phyloP scores from a whole-genome alignment of 2,329 filamentous ascomycete genomes.

The Penicillium sp. region DNA sequence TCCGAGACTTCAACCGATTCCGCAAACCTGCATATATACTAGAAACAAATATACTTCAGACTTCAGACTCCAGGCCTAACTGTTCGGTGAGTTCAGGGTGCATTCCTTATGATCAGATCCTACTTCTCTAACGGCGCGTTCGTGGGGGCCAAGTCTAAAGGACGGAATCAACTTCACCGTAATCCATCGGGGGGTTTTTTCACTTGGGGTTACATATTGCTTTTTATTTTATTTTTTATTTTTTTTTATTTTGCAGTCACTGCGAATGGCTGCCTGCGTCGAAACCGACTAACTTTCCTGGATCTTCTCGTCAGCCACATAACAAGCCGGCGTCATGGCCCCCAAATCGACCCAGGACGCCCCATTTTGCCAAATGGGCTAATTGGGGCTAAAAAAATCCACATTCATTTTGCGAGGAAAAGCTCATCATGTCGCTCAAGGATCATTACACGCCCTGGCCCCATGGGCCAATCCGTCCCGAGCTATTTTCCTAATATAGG shows the following conservation, averaged over 20 bases:
- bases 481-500: constrained; percentile 13
- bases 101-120: constrained; percentile 3
- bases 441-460: constrained; percentile 23
- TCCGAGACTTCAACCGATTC: neutral
- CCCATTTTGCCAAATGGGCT: constrained; percentile 9
- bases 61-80: neutral
- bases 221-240: constrained; percentile 1
- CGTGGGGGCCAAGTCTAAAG: constrained; percentile 17
- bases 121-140: constrained; percentile 16
- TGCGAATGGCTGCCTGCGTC: constrained; percentile 3
- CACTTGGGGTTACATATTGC: neutral
- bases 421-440: constrained; percentile 16
- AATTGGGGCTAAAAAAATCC: constrained; percentile 21
- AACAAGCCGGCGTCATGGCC: constrained; percentile 19
- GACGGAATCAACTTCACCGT: neutral
- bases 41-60: neutral
- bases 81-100: neutral
- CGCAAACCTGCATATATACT: neutral
- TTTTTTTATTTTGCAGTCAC: neutral
- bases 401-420: constrained; percentile 10
- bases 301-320: constrained; percentile 8
- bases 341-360: constrained; percentile 16
- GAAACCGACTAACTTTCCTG: constrained; percentile 8
- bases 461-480: constrained; percentile 15
- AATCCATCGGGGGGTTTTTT: constrained; percentile 1